phyloP scores from a whole-genome alignment of 306 rosid species.

The Fragaria nilgerrensis region DNA sequence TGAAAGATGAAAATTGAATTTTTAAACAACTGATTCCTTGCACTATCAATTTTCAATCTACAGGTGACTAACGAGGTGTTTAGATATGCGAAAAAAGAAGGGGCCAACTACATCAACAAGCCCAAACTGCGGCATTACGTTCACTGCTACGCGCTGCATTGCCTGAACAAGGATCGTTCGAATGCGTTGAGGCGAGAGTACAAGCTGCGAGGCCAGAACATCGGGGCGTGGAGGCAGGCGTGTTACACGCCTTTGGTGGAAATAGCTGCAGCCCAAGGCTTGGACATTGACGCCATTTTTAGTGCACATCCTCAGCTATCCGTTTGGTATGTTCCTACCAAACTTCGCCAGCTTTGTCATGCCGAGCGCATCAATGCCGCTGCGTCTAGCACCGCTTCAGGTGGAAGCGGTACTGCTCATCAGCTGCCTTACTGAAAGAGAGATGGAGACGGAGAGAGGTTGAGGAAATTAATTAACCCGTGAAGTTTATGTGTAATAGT shows the following conservation, averaged over 20 bases:
- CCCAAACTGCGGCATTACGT: slow-evolving; percentile 97
- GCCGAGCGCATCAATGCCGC: slow-evolving; percentile 55
- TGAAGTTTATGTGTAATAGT: too few relatives aligned
- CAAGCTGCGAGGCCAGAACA: slow-evolving; percentile 25
- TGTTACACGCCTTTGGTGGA: slow-evolving; percentile 79
- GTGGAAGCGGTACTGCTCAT: slow-evolving; percentile 19
- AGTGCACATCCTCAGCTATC: slow-evolving; percentile 76
- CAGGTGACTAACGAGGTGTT: slow-evolving; percentile 90
- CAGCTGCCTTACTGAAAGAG: slow-evolving; percentile 27
- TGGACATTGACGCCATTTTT: slow-evolving; percentile 95
- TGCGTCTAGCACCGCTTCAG: slow-evolving; percentile 52
- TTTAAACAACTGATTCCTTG: too few relatives aligned
- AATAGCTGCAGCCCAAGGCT: slow-evolving; percentile 72
- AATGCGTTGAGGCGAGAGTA: slow-evolving; percentile 54
- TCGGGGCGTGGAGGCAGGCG: slow-evolving; percentile 85
- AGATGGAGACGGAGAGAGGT: neutral
- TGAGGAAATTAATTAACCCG: too few relatives aligned
- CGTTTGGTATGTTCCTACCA: slow-evolving; percentile 94
- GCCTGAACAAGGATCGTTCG: slow-evolving; percentile 73
- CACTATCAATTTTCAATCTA: neutral
- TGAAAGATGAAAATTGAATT: too few relatives aligned
- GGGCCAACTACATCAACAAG: slow-evolving; percentile 42
- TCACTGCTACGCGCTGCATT: slow-evolving; percentile 89
- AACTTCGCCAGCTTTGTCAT: slow-evolving; percentile 92
- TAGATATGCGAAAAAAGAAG: slow-evolving; percentile 81